Evolutionary conservation across 192 early-diverging fungal species (phyloP).

Genomic region (Backusella mclennaniae): DNA sequence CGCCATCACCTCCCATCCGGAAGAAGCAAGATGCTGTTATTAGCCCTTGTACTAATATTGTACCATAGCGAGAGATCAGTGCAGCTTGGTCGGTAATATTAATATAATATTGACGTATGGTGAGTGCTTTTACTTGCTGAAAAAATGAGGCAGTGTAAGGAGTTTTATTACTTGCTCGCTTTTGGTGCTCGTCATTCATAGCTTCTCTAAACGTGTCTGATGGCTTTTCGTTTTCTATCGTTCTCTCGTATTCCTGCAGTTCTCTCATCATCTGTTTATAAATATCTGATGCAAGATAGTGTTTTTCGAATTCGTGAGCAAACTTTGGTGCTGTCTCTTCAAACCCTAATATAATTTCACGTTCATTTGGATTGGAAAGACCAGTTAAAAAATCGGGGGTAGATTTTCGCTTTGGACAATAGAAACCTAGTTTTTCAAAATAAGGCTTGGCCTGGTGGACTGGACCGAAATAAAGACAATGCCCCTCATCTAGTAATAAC

Average conservation of each 20-base stretch:
- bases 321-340: slow-evolving; percentile 55
- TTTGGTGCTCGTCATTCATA: slow-evolving; percentile 53
- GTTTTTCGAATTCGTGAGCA: slow-evolving; percentile 62
- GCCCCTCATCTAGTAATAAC: slow-evolving; percentile 64
- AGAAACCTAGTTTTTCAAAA: slow-evolving; percentile 60
- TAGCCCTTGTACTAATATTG: slow-evolving; percentile 56
- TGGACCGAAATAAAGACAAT: slow-evolving; percentile 69
- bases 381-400: slow-evolving; percentile 73
- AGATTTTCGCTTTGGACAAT: slow-evolving; percentile 62
- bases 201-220: slow-evolving; percentile 41
- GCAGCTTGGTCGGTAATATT: slow-evolving; percentile 47
- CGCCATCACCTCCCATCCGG: slow-evolving; percentile 46
- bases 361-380: slow-evolving; percentile 58
- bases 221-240: slow-evolving; percentile 19
- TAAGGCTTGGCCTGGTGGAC: slow-evolving; percentile 54
- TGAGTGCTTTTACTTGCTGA: slow-evolving; percentile 58
- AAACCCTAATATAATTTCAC: slow-evolving; percentile 51
- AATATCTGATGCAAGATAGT: slow-evolving; percentile 46
- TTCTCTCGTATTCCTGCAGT: slow-evolving; percentile 42
- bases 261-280: slow-evolving; percentile 37
- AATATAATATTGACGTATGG: slow-evolving; percentile 66
- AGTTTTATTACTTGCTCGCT: slow-evolving; percentile 43
- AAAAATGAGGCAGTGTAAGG: slow-evolving; percentile 66
- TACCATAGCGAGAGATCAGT: slow-evolving; percentile 53
- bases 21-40: slow-evolving; percentile 73